Evolutionary conservation across 768 basidiomycete genomes (phyloP).

Genomic region (Amanita muscaria): DNA sequence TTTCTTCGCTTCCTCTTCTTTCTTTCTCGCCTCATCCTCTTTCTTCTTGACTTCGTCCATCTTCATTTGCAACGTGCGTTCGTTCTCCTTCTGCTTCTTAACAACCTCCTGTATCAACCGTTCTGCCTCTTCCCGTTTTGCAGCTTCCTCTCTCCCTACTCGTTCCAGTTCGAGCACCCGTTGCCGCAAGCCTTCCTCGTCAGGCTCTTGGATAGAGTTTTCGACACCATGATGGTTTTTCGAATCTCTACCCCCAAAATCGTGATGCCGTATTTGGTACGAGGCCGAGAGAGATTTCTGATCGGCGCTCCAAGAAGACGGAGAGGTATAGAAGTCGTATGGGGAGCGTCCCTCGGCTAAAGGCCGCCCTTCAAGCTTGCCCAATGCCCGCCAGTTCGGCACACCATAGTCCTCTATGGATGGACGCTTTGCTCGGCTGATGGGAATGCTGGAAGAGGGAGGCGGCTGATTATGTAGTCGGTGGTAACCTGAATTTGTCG

Average conservation of each 20-base stretch:
- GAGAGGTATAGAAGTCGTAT: conserved; percentile 1
- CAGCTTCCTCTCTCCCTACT: conserved; percentile 11
- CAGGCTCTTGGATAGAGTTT: conserved; percentile 3
- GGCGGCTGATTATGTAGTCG: not conserved
- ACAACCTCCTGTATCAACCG: conserved; percentile 17
- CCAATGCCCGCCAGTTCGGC: conserved; percentile 2
- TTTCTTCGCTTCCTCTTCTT: conserved; percentile 17
- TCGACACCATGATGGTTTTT: conserved; percentile 8
- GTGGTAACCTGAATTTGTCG: not conserved
- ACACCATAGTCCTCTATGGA: not conserved
- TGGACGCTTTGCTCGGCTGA: conserved; percentile 3
- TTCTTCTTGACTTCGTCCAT: conserved; percentile 2
- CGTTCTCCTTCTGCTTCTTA: conserved; percentile 14
- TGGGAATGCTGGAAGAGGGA: conserved; percentile 4
- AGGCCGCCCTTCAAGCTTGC: not conserved
- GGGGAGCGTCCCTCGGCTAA: not conserved
- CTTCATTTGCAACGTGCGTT: conserved; percentile 14
- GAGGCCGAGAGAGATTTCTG: not conserved
- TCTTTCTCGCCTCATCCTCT: conserved; percentile 7
- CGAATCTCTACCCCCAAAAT: conserved; percentile 9
- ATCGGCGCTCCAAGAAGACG: not conserved
- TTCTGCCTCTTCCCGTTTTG: conserved; percentile 11
- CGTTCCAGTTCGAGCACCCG: conserved; percentile 6
- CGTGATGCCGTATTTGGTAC: not conserved
- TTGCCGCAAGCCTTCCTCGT: conserved; percentile 7